Evolutionary conservation across 2,329 filamentous ascomycete species (phyloP).

Genomic region (Epichloe uncinata): DNA sequence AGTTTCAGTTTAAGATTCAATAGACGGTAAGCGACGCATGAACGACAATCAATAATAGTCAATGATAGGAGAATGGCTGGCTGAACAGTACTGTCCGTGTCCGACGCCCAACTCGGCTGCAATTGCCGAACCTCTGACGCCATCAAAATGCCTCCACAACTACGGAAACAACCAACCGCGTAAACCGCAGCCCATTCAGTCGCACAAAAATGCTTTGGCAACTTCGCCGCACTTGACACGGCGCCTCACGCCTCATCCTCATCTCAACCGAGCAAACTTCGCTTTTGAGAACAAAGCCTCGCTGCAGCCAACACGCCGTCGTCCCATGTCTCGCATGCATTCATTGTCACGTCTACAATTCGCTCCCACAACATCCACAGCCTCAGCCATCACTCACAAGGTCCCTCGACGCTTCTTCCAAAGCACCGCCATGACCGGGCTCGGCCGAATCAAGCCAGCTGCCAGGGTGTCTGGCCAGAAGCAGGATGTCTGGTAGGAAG

Average conservation of each 20-base stretch:
- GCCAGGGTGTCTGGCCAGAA: conserved; percentile 34
- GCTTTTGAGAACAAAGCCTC: no score
- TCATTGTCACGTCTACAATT: not conserved
- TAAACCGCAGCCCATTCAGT: no score
- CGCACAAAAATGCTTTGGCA: no score
- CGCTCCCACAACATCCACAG: not conserved
- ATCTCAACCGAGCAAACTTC: no score
- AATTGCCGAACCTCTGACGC: not conserved
- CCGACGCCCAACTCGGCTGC: not conserved
- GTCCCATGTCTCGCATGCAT: not conserved
- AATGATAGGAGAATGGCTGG: no score
- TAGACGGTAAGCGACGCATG: no score
- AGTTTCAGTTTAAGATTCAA: no score
- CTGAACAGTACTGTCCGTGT: not conserved
- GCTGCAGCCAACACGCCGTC: not conserved
- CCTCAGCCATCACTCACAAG: not conserved
- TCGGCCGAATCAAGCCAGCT: conserved; percentile 35
- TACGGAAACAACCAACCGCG: not conserved
- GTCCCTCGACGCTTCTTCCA: conserved; percentile 1
- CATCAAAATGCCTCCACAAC: not conserved
- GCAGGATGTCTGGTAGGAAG: conserved; percentile 37
- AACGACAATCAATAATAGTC: no score
- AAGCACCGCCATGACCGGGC: conserved; percentile 27
- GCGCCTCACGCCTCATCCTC: no score
- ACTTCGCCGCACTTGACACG: no score